These are phyloP conservation scores for Dendrocalamus latiflorus DNA, from an alignment of 202 grass and related monocot genomes.

Conservation along the genomic window DNA sequence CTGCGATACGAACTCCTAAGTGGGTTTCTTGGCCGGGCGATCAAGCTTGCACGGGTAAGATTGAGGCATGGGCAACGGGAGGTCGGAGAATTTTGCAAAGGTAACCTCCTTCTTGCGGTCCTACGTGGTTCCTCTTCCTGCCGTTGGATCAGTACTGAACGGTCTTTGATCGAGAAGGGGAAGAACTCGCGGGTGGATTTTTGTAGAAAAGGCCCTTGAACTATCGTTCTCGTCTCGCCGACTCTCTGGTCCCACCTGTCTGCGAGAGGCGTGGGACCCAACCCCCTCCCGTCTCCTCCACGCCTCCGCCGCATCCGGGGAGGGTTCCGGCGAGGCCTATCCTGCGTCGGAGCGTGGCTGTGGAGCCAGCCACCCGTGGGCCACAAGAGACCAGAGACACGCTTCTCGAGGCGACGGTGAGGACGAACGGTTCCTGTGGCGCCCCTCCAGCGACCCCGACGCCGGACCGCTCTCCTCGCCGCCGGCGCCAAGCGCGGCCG, in stretches of 20 bases:
- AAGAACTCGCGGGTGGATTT: background rate
- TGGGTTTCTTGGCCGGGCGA: too few relatives aligned
- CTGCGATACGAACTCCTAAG: too few relatives aligned
- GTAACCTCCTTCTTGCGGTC: background rate
- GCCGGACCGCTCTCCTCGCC: background rate
- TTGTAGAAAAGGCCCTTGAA: too few relatives aligned
- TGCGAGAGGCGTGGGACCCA: too few relatives aligned
- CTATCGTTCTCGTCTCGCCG: too few relatives aligned
- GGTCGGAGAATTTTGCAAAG: too few relatives aligned
- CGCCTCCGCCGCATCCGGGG: too few relatives aligned
- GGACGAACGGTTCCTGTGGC: background rate
- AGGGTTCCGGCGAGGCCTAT: background rate
- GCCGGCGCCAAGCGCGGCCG: background rate
- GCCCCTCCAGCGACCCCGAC: background rate
- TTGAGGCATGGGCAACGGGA: too few relatives aligned
- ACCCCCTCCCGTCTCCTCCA: too few relatives aligned
- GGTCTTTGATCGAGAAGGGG: background rate
- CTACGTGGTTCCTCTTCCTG: background rate
- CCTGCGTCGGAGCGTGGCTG: constrained; percentile 21
- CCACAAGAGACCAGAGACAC: background rate
- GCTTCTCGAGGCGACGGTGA: background rate
- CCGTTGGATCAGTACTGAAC: background rate
- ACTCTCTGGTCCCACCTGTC: too few relatives aligned
- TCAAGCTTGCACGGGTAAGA: too few relatives aligned
- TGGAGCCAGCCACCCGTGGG: constrained; percentile 2